These are phyloP conservation scores for Nakaseomyces uthaithaninus DNA, from an alignment of 1,139 yeast species.

Conservation along the genomic window DNA sequence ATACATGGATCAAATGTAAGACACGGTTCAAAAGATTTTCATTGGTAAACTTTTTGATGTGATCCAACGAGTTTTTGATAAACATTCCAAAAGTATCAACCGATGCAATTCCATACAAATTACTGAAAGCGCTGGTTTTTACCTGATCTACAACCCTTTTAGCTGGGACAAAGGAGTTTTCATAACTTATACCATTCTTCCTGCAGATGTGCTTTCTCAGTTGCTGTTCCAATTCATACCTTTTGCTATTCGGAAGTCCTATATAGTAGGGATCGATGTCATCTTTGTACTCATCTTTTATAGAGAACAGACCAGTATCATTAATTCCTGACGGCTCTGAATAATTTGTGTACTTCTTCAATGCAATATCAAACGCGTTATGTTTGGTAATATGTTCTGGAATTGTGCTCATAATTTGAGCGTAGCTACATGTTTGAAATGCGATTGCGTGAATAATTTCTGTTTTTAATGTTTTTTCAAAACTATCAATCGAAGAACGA, in stretches of 20 bases:
- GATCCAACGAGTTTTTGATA: conserved; percentile 42
- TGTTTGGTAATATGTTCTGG: conserved; percentile 72
- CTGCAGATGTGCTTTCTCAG: conserved; percentile 30
- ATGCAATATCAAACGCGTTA: conserved; percentile 61
- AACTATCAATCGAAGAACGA: conserved; percentile 43
- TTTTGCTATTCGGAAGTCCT: conserved; percentile 66
- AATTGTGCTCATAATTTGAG: conserved; percentile 58
- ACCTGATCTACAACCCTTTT: conserved; percentile 30
- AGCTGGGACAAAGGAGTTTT: conserved; percentile 48
- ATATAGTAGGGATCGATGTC: conserved; percentile 75
- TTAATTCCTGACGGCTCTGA: conserved; percentile 55
- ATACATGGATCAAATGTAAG: conserved; percentile 63
- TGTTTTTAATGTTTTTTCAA: conserved; percentile 45
- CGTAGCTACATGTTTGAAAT: conserved; percentile 62
- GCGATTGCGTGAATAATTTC: conserved; percentile 77
- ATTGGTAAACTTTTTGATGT: conserved; percentile 36
- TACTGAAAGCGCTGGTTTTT: conserved; percentile 34
- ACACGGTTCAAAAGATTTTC: conserved; percentile 53
- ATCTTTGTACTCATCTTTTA: conserved; percentile 50
- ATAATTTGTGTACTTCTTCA: conserved; percentile 53
- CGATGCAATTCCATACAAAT: conserved; percentile 42
- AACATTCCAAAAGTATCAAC: conserved; percentile 47
- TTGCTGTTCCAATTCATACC: conserved; percentile 60
- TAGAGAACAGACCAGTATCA: conserved; percentile 60
- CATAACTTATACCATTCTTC: conserved; percentile 33